Evolutionary conservation across 108 stramenopile genomes (phyloP), one percentile per base, ranked within the genome.

Genomic region (Fragilariopsis cylindrus): DNA sequence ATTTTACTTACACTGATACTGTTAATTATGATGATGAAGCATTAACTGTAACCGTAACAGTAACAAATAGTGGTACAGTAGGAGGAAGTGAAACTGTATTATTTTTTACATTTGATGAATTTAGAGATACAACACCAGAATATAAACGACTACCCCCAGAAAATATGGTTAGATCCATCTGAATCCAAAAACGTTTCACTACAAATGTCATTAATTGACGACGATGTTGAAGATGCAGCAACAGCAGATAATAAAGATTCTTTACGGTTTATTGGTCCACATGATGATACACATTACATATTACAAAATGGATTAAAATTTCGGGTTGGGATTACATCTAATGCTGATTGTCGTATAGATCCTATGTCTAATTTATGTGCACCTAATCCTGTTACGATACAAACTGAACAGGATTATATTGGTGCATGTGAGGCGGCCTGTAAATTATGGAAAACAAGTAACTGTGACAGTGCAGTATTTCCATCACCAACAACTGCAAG

Each of bases 41-140:
- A 21, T 18, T 85, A 39, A 56, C 21, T 1, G 72, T 87, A 3
- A 49, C 71, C 0, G 78, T 84, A 3, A 57, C 44, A 7, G 76
- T 90, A 18, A 79, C 57, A 7, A 90, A 90, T 52, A 75, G 49
- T 11, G 85, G 89, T 18, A 39, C 49, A 6, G 44, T 77, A 16
- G 70, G 72, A 5, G 87, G 86, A 9, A 46, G 73, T 2, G 75
- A 83, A 44, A 58, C 85, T 5, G 76, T 84, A 0, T 45, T 86
- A 64, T 60, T 86, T 57, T 89, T 89, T 58, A 77, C 80, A n/a
- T 89, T 89, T 76, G 88, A 86, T 56, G 78, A 75, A 62, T 76
- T 52, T 68, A 83, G 88, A 63, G 64, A 73, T 6, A 77, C 83
- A 42, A 89, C 88, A 45, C 88, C 88, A 11, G 88, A 89, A 70